Evolutionary conservation across 2,329 filamentous ascomycete species (phyloP), one percentile per base, ranked within the genome.

Genomic region (Colletotrichum sp.): DNA sequence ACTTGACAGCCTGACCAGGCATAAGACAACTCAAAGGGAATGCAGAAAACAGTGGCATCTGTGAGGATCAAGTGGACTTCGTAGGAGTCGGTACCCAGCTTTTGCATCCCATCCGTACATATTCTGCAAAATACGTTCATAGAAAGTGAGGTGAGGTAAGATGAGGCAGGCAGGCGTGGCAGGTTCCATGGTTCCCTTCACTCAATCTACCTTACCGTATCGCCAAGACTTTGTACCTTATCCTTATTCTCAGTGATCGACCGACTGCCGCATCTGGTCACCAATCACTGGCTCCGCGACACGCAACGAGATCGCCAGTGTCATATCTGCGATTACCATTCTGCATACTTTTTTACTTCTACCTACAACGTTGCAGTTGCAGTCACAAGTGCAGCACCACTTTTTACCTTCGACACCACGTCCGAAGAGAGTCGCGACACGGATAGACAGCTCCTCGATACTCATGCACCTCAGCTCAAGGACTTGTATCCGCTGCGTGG

Each of bases 231-330:
- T 65, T 59, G 26, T 30, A 48, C 57, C 18, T 63, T 60, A 67
- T 73, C 57, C 21, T 63, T 60, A 67, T 73, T 75, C 48, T 65
- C 57, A 7, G 70, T 68, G 70, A 65, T 75, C 73, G 63, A 64
- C 70, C 34, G 48, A 52, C 64, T 73, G 64, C 64, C 73, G 70
- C 52, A 68, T 68, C 69, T 63, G 34, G 63, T 66, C 52, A 36
- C 70, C 59, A 57, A 69, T 60, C 64, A 73, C 59, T 21, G 30
- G 43, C n/a, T 28, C 43, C 34, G 18, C 36, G 57, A 61, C 36
- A 52, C 28, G 55, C 63, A 61, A 61, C 24, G 26, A 61, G 39
- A 48, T 48, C 24, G 30, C 36, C 55, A 32, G 60, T 60, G 67
- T 57, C 67, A 60, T 30, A 48, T 48, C 36, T 61, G 9, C 32